phyloP scores from a whole-genome alignment of 371 early-diverging fungal species.

The Polyrhizophydium stewartii region DNA sequence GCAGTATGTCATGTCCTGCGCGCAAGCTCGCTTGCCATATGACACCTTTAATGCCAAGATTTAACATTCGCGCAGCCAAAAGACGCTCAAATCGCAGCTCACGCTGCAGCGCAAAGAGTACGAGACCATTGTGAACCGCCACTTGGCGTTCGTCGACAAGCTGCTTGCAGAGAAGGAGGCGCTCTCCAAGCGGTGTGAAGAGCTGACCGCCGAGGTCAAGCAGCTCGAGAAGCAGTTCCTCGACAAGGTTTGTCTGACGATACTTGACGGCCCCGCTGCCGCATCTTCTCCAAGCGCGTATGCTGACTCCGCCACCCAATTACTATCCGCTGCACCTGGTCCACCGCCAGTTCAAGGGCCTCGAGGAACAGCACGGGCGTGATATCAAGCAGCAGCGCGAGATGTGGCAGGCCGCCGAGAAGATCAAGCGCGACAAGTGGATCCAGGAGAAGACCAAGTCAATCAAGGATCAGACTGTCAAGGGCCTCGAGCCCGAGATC shows the following conservation, averaged over 20 bases:
- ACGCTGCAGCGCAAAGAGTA: slow-evolving; percentile 48
- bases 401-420: slow-evolving; percentile 45
- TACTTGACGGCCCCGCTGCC: no score
- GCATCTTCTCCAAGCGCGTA: no score
- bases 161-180: slow-evolving; percentile 50
- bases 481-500: slow-evolving; percentile 53
- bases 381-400: slow-evolving; percentile 43
- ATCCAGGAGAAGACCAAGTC: slow-evolving; percentile 40
- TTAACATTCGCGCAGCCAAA: slow-evolving; percentile 24
- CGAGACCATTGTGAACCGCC: slow-evolving; percentile 47
- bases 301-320: no score
- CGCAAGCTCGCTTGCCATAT: no score
- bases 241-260: slow-evolving; percentile 34
- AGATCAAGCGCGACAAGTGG: slow-evolving; percentile 52
- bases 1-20: no score
- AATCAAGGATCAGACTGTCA: slow-evolving; percentile 54
- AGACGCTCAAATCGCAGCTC: slow-evolving; percentile 44
- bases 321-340: not conserved
- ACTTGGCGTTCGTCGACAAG: slow-evolving; percentile 45
- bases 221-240: slow-evolving; percentile 33
- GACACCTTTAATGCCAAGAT: no score
- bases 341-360: not conserved
- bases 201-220: slow-evolving; percentile 36
- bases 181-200: slow-evolving; percentile 34
- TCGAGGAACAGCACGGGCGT: slow-evolving; percentile 35